Base-by-base conservation (phyloP, 306 rosid species). In the Ziziphus jujuba region DNA sequence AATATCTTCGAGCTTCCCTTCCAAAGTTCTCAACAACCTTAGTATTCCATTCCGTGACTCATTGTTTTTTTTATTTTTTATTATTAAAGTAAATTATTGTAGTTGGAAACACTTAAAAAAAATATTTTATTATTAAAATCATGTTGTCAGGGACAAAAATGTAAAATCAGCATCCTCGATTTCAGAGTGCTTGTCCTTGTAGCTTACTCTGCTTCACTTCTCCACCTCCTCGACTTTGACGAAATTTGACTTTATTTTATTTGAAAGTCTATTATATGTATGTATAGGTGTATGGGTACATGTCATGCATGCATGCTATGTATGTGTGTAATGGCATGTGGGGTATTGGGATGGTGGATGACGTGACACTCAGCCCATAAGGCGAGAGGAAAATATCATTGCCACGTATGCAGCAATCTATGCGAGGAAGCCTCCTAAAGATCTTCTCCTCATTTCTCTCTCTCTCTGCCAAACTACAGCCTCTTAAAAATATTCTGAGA, bases 361-460 rank as follows among this genome's bases (percentile, higher is more conserved):
- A 79, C 74, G 77, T 67, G 77, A 57, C 78, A 61, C 21, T 7
- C 12, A 65, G 60, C 61, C 70, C 72, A 3, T 48, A 36, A 66
- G 84, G 73, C 60, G 81, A 78, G 89, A 61, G 90, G 85, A 88
- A 90, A 91, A 86, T 91, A 91, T 91, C 92, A 79, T 72, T 48
- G 92, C 87, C 97, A 90, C 97, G 97, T 85, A 82, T 36, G 65
- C 80, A 70, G 35, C 43, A 72, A 75, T 57, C 75, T 59, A 35
- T 21, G 63, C 87, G 66, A 34, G 45, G 56, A 65, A 77, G 55
- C 77, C 85, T 80, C 65, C 57, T 79, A 86, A 86, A 88, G 95
- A 91, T 91, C 92, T 83, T 64, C 87, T 74, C 70, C 28, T 22
- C 50, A 50, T 47, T 52, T 65, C 47, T 45, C 70, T 63, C 17